Percentiles rank a stretch among this genome's conserved stretches.
These are phyloP conservation scores for Fusarium falciforme DNA, from an alignment of 2,329 filamentous ascomycete genomes.

Conservation along the genomic window DNA sequence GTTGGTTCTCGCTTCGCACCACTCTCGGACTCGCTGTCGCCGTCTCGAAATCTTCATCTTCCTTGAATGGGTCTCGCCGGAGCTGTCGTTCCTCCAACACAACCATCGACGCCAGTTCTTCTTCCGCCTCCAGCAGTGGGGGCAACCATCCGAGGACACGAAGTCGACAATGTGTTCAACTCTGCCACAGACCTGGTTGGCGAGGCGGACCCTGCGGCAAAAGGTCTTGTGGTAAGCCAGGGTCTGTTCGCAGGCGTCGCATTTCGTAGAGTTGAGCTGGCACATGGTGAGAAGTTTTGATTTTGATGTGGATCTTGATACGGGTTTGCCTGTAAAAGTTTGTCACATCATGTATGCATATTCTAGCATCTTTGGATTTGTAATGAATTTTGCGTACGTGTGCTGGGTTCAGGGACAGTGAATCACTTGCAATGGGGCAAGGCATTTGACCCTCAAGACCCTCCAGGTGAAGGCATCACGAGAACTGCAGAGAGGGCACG, in stretches of 20 bases:
- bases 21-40: not conserved
- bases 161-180: not conserved
- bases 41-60: not conserved
- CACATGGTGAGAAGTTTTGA: constrained; percentile 1
- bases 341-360: not conserved
- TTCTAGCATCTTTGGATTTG: not conserved
- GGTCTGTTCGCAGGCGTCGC: not conserved
- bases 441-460: not conserved
- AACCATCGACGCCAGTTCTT: not conserved
- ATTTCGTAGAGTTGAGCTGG: constrained; percentile 5
- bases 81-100: not conserved
- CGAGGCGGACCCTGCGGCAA: constrained; percentile 8
- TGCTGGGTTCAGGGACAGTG: not conserved
- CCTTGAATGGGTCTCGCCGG: not conserved
- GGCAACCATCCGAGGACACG: not conserved
- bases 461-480: not conserved
- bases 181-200: not conserved
- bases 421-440: not conserved
- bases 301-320: not conserved
- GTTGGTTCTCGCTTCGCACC: not conserved
- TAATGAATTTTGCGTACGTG: not conserved
- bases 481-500: not conserved
- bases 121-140: constrained; percentile 5
- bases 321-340: not conserved
- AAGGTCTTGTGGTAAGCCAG: not conserved